These are phyloP conservation scores for Citrus glauca DNA, from an alignment of 345 rosid genomes.

Conservation along the genomic window DNA sequence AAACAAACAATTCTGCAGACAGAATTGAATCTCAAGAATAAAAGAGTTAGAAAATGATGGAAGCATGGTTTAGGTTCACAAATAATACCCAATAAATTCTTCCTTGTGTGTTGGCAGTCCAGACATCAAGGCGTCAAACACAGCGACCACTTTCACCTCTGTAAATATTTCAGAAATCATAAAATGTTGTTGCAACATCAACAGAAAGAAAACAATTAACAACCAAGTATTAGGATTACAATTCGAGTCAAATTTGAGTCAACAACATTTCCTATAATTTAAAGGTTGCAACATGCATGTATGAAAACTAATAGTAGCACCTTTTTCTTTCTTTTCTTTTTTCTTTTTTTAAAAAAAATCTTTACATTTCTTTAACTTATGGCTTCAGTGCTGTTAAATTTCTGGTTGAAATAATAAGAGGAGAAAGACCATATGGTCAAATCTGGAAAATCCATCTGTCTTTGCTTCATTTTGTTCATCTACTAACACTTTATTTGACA, in stretches of 20 bases:
- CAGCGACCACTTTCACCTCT: constrained; percentile 95
- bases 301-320: not conserved
- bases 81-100: constrained; percentile 59
- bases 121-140: constrained; percentile 94
- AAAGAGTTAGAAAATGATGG: not conserved
- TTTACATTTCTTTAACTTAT: too few species aligned
- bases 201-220: not conserved
- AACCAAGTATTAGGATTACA: not conserved
- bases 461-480: not conserved
- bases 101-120: constrained; percentile 91
- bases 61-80: constrained; percentile 3
- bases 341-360: too few species aligned
- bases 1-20: not conserved
- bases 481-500: not conserved
- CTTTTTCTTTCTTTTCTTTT: not conserved
- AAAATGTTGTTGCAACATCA: constrained; percentile 5
- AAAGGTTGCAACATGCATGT: not conserved
- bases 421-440: too few species aligned
- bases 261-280: not conserved
- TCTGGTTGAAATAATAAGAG: not conserved
- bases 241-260: not conserved
- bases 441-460: not conserved
- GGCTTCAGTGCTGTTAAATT: not conserved
- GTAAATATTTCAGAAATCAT: constrained; percentile 25
- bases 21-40: not conserved